phyloP scores from a whole-genome alignment of 2,329 filamentous ascomycete species.

The Fusarium dimerum region DNA sequence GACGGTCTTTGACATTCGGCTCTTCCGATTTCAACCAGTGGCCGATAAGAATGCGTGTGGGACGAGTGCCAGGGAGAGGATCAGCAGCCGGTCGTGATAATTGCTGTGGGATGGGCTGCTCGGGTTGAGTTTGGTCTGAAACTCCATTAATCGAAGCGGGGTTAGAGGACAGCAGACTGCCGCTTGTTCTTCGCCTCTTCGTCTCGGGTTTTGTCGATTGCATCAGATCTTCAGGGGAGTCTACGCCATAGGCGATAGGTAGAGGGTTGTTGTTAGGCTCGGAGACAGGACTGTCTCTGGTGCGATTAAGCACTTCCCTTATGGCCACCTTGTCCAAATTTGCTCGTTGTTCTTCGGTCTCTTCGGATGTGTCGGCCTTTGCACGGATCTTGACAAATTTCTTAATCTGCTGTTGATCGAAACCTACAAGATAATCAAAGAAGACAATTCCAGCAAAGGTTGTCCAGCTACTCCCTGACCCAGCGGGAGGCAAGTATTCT shows the following conservation, averaged over 20 bases:
- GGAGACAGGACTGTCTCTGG: slow-evolving; percentile 43
- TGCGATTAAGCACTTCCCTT: slow-evolving; percentile 47
- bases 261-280: slow-evolving; percentile 45
- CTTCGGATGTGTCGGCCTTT: slow-evolving; percentile 41
- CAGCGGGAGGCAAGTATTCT: slow-evolving; percentile 53
- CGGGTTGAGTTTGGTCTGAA: slow-evolving; percentile 23
- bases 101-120: slow-evolving; percentile 21
- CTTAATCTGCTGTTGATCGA: slow-evolving; percentile 60
- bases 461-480: slow-evolving; percentile 64
- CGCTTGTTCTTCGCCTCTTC: slow-evolving; percentile 52
- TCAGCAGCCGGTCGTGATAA: slow-evolving; percentile 32
- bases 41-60: slow-evolving; percentile 59
- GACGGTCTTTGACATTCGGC: slow-evolving; percentile 49
- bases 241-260: slow-evolving; percentile 52
- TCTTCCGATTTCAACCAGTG: slow-evolving; percentile 60
- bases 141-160: slow-evolving; percentile 28
- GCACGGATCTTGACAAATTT: slow-evolving; percentile 61
- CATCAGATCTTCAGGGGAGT: slow-evolving; percentile 47
- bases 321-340: slow-evolving; percentile 46
- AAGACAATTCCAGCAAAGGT: slow-evolving; percentile 64
- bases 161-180: slow-evolving; percentile 36
- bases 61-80: slow-evolving; percentile 52
- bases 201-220: slow-evolving; percentile 33
- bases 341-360: slow-evolving; percentile 40
- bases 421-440: slow-evolving; percentile 54